A percentile compares a stretch with the other conserved stretches of the same genome.
phyloP scores from a whole-genome alignment of 73 alveolate genomes.

The Paramecium sonneborni region DNA sequence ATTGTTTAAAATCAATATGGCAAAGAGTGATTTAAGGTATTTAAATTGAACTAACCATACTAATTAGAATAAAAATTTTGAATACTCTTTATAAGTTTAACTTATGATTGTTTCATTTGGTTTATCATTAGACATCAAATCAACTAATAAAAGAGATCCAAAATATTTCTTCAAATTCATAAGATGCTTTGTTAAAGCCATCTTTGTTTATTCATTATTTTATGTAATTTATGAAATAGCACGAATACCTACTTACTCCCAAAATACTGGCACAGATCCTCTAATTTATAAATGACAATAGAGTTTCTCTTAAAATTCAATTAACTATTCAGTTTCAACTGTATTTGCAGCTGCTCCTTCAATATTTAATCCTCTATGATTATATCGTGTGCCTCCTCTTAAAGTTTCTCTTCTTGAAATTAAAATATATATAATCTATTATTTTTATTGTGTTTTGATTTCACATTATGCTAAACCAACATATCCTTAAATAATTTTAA shows the following conservation, averaged over 20 bases:
- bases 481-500: conserved; percentile 68
- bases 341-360: conserved; percentile 97
- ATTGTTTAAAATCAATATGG: conserved; percentile 53
- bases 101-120: conserved; percentile 50
- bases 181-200: background rate
- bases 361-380: conserved; percentile 96
- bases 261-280: conserved; percentile 92
- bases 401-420: conserved; percentile 86
- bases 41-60: background rate
- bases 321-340: conserved; percentile 95
- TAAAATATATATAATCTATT: conserved; percentile 65
- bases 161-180: conserved; percentile 52
- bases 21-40: background rate
- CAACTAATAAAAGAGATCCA: conserved; percentile 24
- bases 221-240: conserved; percentile 59
- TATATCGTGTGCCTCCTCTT: conserved; percentile 97
- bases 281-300: conserved; percentile 79
- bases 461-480: conserved; percentile 46
- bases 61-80: background rate
- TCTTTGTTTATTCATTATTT: background rate
- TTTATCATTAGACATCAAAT: conserved; percentile 54
- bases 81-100: conserved; percentile 43
- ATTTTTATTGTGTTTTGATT: background rate
- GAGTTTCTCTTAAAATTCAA: conserved; percentile 58
- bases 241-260: conserved; percentile 80